A percentile compares a stretch with the other conserved stretches of the same genome.
Conservation (phyloP, 78 protist genomes). For the Isochrysis galbana region DNA sequence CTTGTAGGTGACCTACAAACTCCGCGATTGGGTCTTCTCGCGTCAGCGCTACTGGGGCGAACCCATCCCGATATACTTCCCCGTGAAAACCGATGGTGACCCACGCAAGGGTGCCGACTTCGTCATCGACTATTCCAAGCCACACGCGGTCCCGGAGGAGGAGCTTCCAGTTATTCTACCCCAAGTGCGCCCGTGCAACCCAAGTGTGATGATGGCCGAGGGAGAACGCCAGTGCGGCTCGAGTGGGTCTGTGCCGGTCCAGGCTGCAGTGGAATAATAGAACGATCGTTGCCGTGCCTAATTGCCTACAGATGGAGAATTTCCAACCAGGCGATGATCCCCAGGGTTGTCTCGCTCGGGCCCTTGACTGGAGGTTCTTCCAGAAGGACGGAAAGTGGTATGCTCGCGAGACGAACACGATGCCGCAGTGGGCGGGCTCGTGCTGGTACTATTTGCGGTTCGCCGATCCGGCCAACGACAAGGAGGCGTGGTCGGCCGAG, state of each 20-base stretch:
- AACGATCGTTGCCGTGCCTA: too few relatives aligned
- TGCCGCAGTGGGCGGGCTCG: slow-evolving; percentile 68
- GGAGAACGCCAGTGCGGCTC: too few relatives aligned
- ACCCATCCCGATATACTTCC: slow-evolving; percentile 84
- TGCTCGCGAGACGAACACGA: slow-evolving; percentile 59
- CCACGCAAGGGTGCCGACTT: slow-evolving; percentile 6
- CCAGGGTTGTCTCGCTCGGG: slow-evolving; percentile 37
- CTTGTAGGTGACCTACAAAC: slow-evolving; percentile 55
- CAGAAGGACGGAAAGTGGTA: slow-evolving; percentile 16
- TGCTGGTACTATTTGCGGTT: slow-evolving; percentile 63
- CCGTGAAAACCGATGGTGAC: slow-evolving; percentile 13
- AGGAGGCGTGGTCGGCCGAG: neutral
- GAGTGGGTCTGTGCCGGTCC: too few relatives aligned
- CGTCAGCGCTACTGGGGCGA: slow-evolving; percentile 83
- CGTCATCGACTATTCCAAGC: neutral
- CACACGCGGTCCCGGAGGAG: slow-evolving; percentile 60
- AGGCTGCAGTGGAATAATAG: too few relatives aligned
- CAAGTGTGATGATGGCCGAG: too few relatives aligned
- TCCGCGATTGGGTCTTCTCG: slow-evolving; percentile 91
- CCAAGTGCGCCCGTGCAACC: too few relatives aligned
- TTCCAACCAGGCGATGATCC: slow-evolving; percentile 33
- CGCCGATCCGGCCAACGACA: slow-evolving; percentile 30
- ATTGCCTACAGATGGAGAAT: too few relatives aligned
- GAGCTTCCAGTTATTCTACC: too few relatives aligned
- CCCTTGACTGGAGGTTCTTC: slow-evolving; percentile 37